Conservation (phyloP, 352 stramenopile genomes). For the Pythium diclinum region DNA sequence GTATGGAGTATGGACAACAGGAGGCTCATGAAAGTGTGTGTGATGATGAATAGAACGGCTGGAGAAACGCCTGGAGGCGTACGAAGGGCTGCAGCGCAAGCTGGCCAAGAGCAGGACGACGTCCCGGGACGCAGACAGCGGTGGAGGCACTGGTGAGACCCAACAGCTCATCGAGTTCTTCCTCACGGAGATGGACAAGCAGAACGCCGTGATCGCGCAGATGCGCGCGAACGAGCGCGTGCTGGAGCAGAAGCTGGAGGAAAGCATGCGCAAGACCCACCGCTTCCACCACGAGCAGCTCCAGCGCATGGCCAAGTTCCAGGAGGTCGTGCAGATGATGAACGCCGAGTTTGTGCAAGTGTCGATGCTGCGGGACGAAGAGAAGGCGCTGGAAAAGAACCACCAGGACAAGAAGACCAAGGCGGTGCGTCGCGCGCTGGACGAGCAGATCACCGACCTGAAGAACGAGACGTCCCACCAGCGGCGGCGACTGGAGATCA, state of each 20-base stretch:
- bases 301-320: slow-evolving; percentile 33
- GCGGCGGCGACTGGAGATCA: slow-evolving; percentile 31
- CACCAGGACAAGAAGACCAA: slow-evolving; percentile 35
- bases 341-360: slow-evolving; percentile 37
- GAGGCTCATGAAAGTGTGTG: not conserved
- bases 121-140: slow-evolving; percentile 7
- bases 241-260: slow-evolving; percentile 33
- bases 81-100: slow-evolving; percentile 30
- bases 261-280: slow-evolving; percentile 30
- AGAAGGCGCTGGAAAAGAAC: slow-evolving; percentile 31
- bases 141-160: slow-evolving; percentile 16
- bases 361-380: slow-evolving; percentile 33
- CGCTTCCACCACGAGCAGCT: slow-evolving; percentile 31
- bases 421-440: slow-evolving; percentile 19
- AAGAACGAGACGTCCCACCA: slow-evolving; percentile 27
- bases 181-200: slow-evolving; percentile 45
- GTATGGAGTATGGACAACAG: not conserved
- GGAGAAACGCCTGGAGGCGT: slow-evolving; percentile 31
- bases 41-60: slow-evolving; percentile 26
- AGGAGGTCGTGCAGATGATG: slow-evolving; percentile 38
- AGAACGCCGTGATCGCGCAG: slow-evolving; percentile 31
- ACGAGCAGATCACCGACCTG: slow-evolving; percentile 31
- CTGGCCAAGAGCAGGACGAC: slow-evolving; percentile 15
- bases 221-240: slow-evolving; percentile 26
- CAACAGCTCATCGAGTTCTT: slow-evolving; percentile 49